Percentiles rank a stretch among this genome's conserved stretches.
phyloP scores from a whole-genome alignment of 805 yeast genomes.

The Komagataella pseudopastoris region DNA sequence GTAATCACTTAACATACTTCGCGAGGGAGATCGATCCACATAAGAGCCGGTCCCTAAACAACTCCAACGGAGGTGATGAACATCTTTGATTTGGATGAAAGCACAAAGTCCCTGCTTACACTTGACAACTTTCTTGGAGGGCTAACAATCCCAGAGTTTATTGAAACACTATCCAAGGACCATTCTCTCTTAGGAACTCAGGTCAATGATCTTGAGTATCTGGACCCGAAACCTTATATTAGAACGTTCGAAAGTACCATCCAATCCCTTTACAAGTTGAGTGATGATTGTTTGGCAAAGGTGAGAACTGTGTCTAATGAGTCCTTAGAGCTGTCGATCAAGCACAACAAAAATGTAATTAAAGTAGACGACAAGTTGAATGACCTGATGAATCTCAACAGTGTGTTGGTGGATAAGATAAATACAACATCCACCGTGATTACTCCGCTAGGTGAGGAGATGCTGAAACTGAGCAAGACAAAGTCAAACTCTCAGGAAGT shows the following conservation, averaged over 20 bases:
- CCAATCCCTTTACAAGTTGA: slow-evolving; percentile 50
- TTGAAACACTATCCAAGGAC: slow-evolving; percentile 65
- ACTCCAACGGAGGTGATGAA: neutral
- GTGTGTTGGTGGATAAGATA: slow-evolving; percentile 32
- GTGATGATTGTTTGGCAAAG: slow-evolving; percentile 36
- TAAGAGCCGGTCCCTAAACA: neutral
- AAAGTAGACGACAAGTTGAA: slow-evolving; percentile 21
- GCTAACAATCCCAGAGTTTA: slow-evolving; percentile 63
- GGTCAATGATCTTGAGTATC: slow-evolving; percentile 34
- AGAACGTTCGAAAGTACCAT: slow-evolving; percentile 84
- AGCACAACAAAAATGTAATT: slow-evolving; percentile 56
- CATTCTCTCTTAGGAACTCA: slow-evolving; percentile 39
- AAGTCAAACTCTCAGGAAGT: slow-evolving; percentile 64
- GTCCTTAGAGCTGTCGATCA: slow-evolving; percentile 31
- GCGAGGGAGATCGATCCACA: neutral
- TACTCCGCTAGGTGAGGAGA: slow-evolving; percentile 55
- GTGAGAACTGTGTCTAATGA: neutral
- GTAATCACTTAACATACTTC: neutral
- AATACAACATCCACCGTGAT: slow-evolving; percentile 44
- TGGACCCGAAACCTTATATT: slow-evolving; percentile 91
- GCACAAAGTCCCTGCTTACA: slow-evolving; percentile 38
- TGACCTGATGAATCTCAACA: neutral
- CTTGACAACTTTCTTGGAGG: slow-evolving; percentile 56
- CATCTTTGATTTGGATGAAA: slow-evolving; percentile 27
- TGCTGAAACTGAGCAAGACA: slow-evolving; percentile 54